Percentiles rank a stretch among this genome's conserved stretches.
Evolutionary conservation across 1,284 basidiomycete genomes (phyloP).

Genomic region (Kwoniella shivajii): DNA sequence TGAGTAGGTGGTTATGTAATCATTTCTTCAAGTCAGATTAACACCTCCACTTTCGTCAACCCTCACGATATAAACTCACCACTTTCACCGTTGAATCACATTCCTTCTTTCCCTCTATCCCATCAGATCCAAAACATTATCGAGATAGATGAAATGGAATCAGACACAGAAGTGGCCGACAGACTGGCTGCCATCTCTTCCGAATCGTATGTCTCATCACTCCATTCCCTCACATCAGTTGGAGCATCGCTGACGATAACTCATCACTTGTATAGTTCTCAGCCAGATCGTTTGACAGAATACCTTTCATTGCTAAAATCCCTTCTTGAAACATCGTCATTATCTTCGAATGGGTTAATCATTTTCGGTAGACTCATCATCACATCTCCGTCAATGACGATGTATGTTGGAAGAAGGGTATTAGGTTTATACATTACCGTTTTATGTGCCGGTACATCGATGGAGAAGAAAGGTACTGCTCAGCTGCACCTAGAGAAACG

Average conservation of each 20-base stretch:
- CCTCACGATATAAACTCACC: background rate
- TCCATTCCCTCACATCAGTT: background rate
- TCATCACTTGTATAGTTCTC: conserved; percentile 45
- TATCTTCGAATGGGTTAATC: conserved; percentile 59
- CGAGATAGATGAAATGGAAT: background rate
- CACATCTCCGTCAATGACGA: conserved; percentile 41
- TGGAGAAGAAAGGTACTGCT: conserved; percentile 16
- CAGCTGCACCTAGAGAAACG: conserved; percentile 5
- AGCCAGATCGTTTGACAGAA: conserved; percentile 80
- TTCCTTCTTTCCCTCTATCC: background rate
- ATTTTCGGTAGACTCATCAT: conserved; percentile 45
- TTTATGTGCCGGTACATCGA: conserved; percentile 35
- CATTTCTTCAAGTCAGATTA: background rate
- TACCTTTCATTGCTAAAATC: conserved; percentile 57
- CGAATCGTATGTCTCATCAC: too few species aligned
- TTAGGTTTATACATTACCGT: conserved; percentile 42
- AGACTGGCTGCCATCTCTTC: too few species aligned
- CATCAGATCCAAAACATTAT: background rate
- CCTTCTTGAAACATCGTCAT: conserved; percentile 53
- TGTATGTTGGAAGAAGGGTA: conserved; percentile 48
- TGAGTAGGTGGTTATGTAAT: background rate
- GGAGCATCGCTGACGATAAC: too few species aligned
- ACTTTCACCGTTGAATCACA: background rate
- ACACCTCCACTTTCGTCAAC: background rate
- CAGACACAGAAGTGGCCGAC: too few species aligned